Conservation (phyloP, 495 filamentous ascomycete species). For the Rusavskia elegans region DNA sequence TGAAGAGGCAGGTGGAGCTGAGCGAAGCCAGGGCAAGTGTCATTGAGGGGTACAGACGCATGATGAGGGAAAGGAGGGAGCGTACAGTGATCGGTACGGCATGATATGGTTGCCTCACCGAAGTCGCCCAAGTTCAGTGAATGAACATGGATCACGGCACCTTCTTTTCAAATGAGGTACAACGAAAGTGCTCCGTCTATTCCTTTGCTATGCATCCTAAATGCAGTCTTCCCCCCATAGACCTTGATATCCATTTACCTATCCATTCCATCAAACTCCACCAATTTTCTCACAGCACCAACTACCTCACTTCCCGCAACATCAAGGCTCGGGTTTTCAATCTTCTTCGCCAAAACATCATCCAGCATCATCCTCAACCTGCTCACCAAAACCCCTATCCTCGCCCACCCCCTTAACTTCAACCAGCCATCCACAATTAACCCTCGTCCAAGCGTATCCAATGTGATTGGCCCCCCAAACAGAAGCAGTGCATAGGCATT, state of each 20-base stretch:
- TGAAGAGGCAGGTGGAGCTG: constrained; percentile 69
- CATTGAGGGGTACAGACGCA: constrained; percentile 63
- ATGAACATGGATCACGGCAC: too few species aligned
- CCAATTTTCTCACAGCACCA: constrained; percentile 54
- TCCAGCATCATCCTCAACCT: constrained; percentile 77
- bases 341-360: constrained; percentile 55
- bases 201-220: too few species aligned
- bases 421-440: constrained; percentile 90
- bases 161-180: too few species aligned
- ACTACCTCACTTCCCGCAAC: constrained; percentile 51
- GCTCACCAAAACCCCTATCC: constrained; percentile 81
- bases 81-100: too few species aligned
- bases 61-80: constrained; percentile 55
- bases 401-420: constrained; percentile 77
- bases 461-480: constrained; percentile 69
- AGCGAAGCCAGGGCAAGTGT: constrained; percentile 57
- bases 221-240: too few species aligned
- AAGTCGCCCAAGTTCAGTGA: too few species aligned
- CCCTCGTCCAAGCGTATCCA: constrained; percentile 80
- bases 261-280: constrained; percentile 82
- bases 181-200: too few species aligned
- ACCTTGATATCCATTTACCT: constrained; percentile 19
- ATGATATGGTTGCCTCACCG: too few species aligned
- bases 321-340: constrained; percentile 56
- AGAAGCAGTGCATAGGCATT: constrained; percentile 80